These are phyloP conservation scores for Skeletonema tropicum DNA, from an alignment of 108 stramenopile genomes.

Conservation along the genomic window DNA sequence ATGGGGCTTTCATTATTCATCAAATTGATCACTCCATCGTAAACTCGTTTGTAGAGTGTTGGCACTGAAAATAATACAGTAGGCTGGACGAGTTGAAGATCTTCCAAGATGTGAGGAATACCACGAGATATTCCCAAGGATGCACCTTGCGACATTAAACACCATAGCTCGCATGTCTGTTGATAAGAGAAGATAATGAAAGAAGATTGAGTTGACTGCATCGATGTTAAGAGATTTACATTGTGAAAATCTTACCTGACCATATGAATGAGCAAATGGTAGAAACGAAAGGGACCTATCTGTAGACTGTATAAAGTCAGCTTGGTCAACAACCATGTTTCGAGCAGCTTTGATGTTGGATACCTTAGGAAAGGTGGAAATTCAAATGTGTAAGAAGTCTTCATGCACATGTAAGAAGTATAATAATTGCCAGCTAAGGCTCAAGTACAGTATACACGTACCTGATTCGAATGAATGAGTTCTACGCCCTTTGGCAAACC, in stretches of 20 bases:
- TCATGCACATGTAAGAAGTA: neutral
- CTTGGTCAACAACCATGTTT: constrained; percentile 68
- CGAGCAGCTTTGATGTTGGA: constrained; percentile 84
- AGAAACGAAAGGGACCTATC: constrained; percentile 91
- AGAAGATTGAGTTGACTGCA: neutral
- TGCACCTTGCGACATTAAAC: constrained; percentile 84
- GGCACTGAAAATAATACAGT: constrained; percentile 90
- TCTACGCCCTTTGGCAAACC: constrained; percentile 96
- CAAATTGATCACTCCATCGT: constrained; percentile 91
- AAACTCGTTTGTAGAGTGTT: constrained; percentile 92
- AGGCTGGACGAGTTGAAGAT: constrained; percentile 81
- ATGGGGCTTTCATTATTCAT: constrained; percentile 71
- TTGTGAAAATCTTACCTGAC: constrained; percentile 52
- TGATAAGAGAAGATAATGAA: neutral
- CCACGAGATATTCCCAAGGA: constrained; percentile 87
- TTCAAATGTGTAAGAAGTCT: neutral
- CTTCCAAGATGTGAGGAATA: constrained; percentile 77
- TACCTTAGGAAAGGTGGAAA: constrained; percentile 21
- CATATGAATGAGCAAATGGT: constrained; percentile 96
- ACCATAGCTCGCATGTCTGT: constrained; percentile 90
- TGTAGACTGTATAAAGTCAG: constrained; percentile 64
- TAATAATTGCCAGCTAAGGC: neutral
- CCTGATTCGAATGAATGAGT: constrained; percentile 84
- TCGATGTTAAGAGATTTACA: neutral
- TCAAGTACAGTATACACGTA: neutral